Conservation (phyloP, 1,284 basidiomycete genomes). For the Xanthoconium separans region DNA sequence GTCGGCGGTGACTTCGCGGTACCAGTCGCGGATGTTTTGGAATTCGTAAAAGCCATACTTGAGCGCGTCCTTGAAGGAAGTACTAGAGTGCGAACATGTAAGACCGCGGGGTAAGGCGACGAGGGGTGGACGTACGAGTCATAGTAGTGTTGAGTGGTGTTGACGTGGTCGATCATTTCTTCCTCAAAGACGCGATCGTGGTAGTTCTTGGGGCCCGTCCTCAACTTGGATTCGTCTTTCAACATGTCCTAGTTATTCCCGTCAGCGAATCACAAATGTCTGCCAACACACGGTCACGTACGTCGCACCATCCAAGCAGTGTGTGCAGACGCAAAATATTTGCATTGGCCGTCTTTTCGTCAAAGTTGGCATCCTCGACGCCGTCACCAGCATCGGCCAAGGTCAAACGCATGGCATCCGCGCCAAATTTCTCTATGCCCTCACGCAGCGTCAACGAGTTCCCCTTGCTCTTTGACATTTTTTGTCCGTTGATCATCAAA, state of each 20-base stretch:
- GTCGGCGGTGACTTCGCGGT: conserved; percentile 88
- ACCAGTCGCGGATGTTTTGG: conserved; percentile 92
- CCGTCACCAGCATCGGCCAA: conserved; percentile 98
- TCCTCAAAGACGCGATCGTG: conserved; percentile 91
- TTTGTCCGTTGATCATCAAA: conserved; percentile 97
- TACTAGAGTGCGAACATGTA: conserved; percentile 46
- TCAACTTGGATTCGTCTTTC: conserved; percentile 65
- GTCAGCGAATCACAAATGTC: conserved; percentile 6
- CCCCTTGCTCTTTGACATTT: conserved; percentile 98
- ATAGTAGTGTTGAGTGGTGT: conserved; percentile 77
- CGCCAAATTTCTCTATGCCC: conserved; percentile 84
- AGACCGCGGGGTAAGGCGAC: background rate
- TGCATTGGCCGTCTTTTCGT: conserved; percentile 98
- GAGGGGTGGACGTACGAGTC: conserved; percentile 59
- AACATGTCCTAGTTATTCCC: conserved; percentile 64
- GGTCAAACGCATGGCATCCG: conserved; percentile 88
- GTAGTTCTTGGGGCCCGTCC: conserved; percentile 67
- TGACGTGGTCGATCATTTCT: conserved; percentile 87
- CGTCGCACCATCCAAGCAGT: conserved; percentile 89
- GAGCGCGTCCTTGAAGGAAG: conserved; percentile 93
- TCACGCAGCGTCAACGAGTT: conserved; percentile 83
- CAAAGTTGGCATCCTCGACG: conserved; percentile 97
- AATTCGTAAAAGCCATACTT: conserved; percentile 97
- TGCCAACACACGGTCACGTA: conserved; percentile 34
- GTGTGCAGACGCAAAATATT: conserved; percentile 96